Percentiles rank a stretch among this genome's conserved stretches.
Conservation (phyloP, 495 filamentous ascomycete genomes). For the Aspergillus nanangensis region DNA sequence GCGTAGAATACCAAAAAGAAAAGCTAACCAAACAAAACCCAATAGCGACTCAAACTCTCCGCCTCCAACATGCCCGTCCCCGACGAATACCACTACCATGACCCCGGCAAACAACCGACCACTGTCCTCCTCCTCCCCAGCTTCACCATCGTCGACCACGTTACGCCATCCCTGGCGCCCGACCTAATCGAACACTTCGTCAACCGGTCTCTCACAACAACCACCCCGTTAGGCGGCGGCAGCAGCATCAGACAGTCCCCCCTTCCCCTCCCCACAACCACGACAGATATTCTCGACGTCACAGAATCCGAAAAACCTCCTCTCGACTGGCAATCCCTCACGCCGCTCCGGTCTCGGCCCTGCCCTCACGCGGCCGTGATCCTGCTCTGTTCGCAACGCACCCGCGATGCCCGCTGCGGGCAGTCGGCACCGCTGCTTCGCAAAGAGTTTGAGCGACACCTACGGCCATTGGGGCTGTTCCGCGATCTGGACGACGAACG, state of each 20-base stretch:
- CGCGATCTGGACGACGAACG: slow-evolving; percentile 83
- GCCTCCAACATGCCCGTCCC: slow-evolving; percentile 90
- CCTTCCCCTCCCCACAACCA: too few relatives aligned
- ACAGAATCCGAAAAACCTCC: slow-evolving; percentile 17
- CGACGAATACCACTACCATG: slow-evolving; percentile 48
- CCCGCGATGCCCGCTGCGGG: slow-evolving; percentile 90
- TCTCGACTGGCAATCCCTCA: slow-evolving; percentile 27
- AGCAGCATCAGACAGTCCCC: slow-evolving; percentile 5
- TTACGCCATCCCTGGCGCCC: slow-evolving; percentile 70
- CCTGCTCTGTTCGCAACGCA: slow-evolving; percentile 88
- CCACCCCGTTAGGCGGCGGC: slow-evolving; percentile 55
- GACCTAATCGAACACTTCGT: slow-evolving; percentile 69
- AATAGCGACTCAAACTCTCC: slow-evolving; percentile 79
- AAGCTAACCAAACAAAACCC: slow-evolving; percentile 6
- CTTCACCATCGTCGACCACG: slow-evolving; percentile 81
- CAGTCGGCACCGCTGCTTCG: slow-evolving; percentile 84
- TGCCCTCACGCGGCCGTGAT: slow-evolving; percentile 82
- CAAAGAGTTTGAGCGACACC: slow-evolving; percentile 84
- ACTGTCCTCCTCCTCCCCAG: slow-evolving; percentile 82
- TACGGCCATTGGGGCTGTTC: slow-evolving; percentile 77
- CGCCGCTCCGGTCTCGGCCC: slow-evolving; percentile 59
- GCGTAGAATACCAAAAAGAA: neutral
- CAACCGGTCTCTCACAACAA: slow-evolving; percentile 69
- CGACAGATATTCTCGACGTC: too few relatives aligned
- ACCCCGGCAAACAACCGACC: slow-evolving; percentile 62